Percentiles rank a stretch among this genome's conserved stretches.
Conservation (phyloP, 2,329 filamentous ascomycete species). For the Xylaria sp. region DNA sequence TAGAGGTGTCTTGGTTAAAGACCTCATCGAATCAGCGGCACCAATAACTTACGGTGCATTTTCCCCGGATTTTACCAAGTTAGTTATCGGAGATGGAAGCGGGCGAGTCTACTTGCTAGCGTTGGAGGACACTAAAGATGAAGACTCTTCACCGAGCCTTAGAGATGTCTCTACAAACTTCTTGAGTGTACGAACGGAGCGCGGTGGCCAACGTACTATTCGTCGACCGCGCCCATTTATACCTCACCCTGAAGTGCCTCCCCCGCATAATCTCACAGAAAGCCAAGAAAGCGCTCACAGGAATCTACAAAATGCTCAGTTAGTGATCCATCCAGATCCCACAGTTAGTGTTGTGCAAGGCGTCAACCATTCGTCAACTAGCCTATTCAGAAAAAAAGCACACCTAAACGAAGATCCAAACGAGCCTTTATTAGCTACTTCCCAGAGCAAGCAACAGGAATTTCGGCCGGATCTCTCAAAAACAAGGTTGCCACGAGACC, state of each 20-base stretch:
- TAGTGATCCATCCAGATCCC: constrained; percentile 58
- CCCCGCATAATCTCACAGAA: constrained; percentile 50
- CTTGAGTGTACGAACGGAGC: constrained; percentile 52
- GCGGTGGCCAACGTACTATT: constrained; percentile 49
- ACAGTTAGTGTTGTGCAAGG: constrained; percentile 68
- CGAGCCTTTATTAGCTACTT: constrained; percentile 58
- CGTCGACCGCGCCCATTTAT: constrained; percentile 61
- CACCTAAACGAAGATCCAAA: constrained; percentile 59
- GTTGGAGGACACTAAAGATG: constrained; percentile 58
- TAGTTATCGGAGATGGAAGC: constrained; percentile 70
- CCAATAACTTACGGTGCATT: constrained; percentile 70
- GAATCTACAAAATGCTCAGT: constrained; percentile 55
- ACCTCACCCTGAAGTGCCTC: constrained; percentile 62
- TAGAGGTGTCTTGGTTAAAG: constrained; percentile 60
- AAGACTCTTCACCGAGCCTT: constrained; percentile 46
- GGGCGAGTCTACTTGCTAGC: constrained; percentile 69
- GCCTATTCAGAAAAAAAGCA: constrained; percentile 60
- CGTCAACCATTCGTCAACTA: constrained; percentile 59
- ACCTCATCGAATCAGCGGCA: constrained; percentile 65
- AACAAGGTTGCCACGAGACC: neutral
- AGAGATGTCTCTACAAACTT: constrained; percentile 43
- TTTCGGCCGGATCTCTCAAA: constrained; percentile 42
- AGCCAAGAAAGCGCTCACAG: constrained; percentile 46
- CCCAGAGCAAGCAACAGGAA: constrained; percentile 58
- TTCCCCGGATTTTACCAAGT: constrained; percentile 64